Percentiles rank a stretch among this genome's conserved stretches.
Evolutionary conservation across 1,284 basidiomycete species (phyloP).

Genomic region (Schizophyllum commune): DNA sequence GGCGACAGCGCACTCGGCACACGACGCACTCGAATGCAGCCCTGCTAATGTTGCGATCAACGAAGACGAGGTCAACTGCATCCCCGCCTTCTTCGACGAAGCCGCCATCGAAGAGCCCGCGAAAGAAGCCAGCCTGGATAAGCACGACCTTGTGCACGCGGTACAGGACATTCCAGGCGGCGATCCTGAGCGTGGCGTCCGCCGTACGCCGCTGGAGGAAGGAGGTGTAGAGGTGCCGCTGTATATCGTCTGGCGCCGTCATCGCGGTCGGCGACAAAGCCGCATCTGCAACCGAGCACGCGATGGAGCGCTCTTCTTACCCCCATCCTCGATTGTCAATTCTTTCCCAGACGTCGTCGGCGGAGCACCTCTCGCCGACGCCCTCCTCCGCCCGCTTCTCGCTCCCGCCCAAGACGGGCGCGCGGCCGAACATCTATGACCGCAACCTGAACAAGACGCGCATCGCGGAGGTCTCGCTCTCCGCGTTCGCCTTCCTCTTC

Average conservation of each 20-base stretch:
- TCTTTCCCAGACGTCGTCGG: constrained; percentile 50
- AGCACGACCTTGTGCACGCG: constrained; percentile 76
- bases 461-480: constrained; percentile 70
- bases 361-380: constrained; percentile 56
- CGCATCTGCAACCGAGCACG: not conserved
- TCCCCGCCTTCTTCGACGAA: constrained; percentile 52
- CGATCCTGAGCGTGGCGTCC: constrained; percentile 67
- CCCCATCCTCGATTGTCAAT: constrained; percentile 64
- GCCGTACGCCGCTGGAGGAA: constrained; percentile 67
- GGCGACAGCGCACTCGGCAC: constrained; percentile 4
- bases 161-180: constrained; percentile 73
- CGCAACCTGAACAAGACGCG: constrained; percentile 79
- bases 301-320: constrained; percentile 39
- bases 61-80: constrained; percentile 63
- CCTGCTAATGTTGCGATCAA: constrained; percentile 82
- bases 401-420: constrained; percentile 44
- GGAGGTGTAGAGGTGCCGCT: constrained; percentile 67
- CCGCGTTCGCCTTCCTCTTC: constrained; percentile 85
- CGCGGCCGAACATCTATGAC: constrained; percentile 75
- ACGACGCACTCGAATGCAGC: constrained; percentile 59
- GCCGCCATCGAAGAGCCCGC: constrained; percentile 74
- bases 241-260: constrained; percentile 23
- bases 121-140: constrained; percentile 84
- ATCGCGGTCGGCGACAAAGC: not conserved
- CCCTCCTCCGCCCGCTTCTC: constrained; percentile 61